These are phyloP conservation scores for Nannochloropsis salina DNA, from an alignment of 108 stramenopile species.

Conservation along the genomic window DNA sequence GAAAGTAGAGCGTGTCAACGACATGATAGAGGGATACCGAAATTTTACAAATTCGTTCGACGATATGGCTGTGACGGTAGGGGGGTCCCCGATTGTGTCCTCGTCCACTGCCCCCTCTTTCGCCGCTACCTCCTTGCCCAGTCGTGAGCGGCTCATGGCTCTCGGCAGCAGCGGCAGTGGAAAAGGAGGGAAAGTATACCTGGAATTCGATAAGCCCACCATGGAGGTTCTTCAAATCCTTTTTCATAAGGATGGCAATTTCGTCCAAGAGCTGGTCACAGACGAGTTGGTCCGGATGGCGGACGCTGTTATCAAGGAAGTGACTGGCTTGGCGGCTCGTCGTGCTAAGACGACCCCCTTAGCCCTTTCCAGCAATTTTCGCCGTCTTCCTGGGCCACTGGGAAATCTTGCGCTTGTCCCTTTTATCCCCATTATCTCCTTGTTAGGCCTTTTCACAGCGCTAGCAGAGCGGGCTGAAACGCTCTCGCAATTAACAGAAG, in stretches of 20 bases:
- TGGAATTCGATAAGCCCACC: conserved; percentile 23
- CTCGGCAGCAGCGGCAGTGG: background rate
- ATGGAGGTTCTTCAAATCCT: conserved; percentile 44
- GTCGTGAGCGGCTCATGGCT: conserved; percentile 28
- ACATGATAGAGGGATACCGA: conserved; percentile 44
- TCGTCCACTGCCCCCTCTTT: background rate
- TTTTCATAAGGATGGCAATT: conserved; percentile 48
- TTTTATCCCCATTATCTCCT: background rate
- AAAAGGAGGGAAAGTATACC: background rate
- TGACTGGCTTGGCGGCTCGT: conserved; percentile 19
- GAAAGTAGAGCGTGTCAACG: conserved; percentile 37
- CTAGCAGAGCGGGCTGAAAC: conserved; percentile 11
- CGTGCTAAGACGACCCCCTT: background rate
- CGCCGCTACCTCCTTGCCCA: conserved; percentile 23
- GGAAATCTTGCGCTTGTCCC: background rate
- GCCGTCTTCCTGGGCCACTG: background rate
- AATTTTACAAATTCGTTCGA: conserved; percentile 36
- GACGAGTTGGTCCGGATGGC: conserved; percentile 50
- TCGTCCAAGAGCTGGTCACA: conserved; percentile 47
- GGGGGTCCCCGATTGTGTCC: background rate
- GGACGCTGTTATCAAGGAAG: conserved; percentile 43
- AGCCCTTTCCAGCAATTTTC: background rate
- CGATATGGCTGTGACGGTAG: conserved; percentile 22
- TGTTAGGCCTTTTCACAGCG: background rate
- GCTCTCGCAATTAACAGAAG: conserved; percentile 12